Base-by-base conservation (phyloP, 1,284 basidiomycete species). In the Sparassis latifolia region DNA sequence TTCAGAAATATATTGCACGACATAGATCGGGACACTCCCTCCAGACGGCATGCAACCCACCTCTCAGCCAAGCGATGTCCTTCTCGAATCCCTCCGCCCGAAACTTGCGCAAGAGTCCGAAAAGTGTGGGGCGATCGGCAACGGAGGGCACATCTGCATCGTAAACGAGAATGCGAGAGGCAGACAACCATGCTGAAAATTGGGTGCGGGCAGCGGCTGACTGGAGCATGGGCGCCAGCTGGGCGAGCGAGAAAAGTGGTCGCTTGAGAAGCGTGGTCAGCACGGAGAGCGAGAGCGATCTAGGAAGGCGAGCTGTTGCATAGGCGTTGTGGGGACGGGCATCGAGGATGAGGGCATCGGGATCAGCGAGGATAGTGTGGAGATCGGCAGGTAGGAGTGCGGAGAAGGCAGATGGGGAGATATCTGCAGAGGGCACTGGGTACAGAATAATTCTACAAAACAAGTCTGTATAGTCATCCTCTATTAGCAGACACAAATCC, bases 191-290 rank as follows among this genome's bases (percentile, higher is more conserved):
- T 9, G 75, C 64, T 29, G 74, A 66, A 67, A 92, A 92, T 29
- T 75, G 77, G 27, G 73, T 65, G 30, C 81, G 77, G 27, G 86
- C 77, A 1, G 73, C 62, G 4, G 69, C 52, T 0, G 82, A 79
- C 3, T 83, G 77, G 12, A 96, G 77, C 84, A 93, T 92, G 30
- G 81, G 80, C 2, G 78, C 69, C 9, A 96, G 76, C 42, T 84
- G 84, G 33, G 80, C 73, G 6, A 94, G 76, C 30, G 86, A 84
- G 69, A 92, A 95, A 4, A 83, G 76, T 0, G 91, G 91, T 0
- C 93, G 84, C 55, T 92, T 92, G 62, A 99, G 85, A 30, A 98
- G 82, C 0, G 95, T 98, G 3, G 93, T 94, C 0, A 96, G 95
- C 3, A 97, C 89, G 44, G 91, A 92, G 51, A 98, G 79, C 41